Base-by-base conservation (phyloP, 805 yeast species). In the Ascoidea asiatica region DNA sequence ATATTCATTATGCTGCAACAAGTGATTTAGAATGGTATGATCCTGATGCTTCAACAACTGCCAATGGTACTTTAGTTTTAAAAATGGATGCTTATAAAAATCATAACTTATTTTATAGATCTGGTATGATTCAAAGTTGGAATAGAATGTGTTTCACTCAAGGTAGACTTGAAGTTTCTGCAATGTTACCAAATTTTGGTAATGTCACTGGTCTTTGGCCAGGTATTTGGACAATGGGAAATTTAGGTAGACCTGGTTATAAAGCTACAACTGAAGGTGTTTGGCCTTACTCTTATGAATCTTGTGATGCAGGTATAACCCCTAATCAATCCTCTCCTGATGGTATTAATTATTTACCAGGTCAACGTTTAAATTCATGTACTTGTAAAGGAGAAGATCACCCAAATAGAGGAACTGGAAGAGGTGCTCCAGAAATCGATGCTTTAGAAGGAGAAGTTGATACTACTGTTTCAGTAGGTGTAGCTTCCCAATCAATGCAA, bases 391-490 rank as follows among this genome's bases (percentile, higher is more conserved):
- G 81, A 22, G 86, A 77, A 53, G 87, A 81, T 43, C 97, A 89
- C 60, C 97, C 97, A 41, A 88, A 81, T 58, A 73, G 66, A 19
- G 97, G 97, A 42, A 61, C 64, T 1, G 97, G 97, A 13, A 77
- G 97, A 61, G 96, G 96, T 44, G 95, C 95, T 0, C 96, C 96
- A 7, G 97, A 88, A 69, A 86, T 90, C 53, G 97, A 90, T 75
- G 77, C 80, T 40, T 60, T 90, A 43, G 97, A 90, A 73, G 96
- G 81, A 50, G 88, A 86, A 52, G 74, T 77, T 21, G 79, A 77
- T 50, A 68, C 81, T 1, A 66, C 60, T 13, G 57, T 65, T 50
- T 72, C 71, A 44, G 65, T 62, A 13, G 92, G 92, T 53, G 74
- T 81, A 39, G 96, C 89, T 1, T 86, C 97, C 4, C 98, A 90